These are phyloP conservation scores for Phytopythium helicoides DNA, from an alignment of 352 stramenopile species.

Conservation along the genomic window DNA sequence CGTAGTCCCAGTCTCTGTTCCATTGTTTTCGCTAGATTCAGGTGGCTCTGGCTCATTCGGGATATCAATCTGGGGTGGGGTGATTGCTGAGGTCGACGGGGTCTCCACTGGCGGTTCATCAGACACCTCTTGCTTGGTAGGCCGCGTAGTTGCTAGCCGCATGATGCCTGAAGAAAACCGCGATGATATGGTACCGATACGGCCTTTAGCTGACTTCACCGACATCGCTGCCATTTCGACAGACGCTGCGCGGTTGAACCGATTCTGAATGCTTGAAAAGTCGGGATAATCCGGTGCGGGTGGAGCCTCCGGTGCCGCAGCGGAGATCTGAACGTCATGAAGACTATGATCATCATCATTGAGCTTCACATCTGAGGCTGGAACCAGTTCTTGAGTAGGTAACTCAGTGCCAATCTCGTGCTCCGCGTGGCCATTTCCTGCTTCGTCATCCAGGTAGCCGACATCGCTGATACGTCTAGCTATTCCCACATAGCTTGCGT, in stretches of 20 bases:
- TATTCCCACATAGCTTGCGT: slow-evolving; percentile 25
- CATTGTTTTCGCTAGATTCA: not conserved
- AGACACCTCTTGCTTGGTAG: slow-evolving; percentile 6
- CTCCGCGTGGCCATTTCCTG: slow-evolving; percentile 8
- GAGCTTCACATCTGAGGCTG: not conserved
- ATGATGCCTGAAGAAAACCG: slow-evolving; percentile 70
- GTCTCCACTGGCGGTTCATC: not conserved
- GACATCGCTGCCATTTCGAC: slow-evolving; percentile 48
- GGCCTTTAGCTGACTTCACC: slow-evolving; percentile 60
- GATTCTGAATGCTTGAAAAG: slow-evolving; percentile 4
- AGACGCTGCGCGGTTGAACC: slow-evolving; percentile 32
- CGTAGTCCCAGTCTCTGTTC: not conserved
- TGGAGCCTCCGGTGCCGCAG: not conserved
- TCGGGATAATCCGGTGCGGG: not conserved
- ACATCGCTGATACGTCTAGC: slow-evolving; percentile 27
- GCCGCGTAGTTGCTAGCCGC: slow-evolving; percentile 35
- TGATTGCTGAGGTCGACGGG: not conserved
- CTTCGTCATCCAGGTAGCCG: slow-evolving; percentile 37
- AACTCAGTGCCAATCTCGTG: slow-evolving; percentile 2
- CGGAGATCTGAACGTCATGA: not conserved
- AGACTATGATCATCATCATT: slow-evolving; percentile 1
- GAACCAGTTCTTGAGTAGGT: not conserved
- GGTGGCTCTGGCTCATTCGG: not conserved
- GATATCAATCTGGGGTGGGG: not conserved
- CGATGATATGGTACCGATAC: slow-evolving; percentile 71